phyloP scores from a whole-genome alignment of 2,329 filamentous ascomycete genomes.

The Claviceps sp. region DNA sequence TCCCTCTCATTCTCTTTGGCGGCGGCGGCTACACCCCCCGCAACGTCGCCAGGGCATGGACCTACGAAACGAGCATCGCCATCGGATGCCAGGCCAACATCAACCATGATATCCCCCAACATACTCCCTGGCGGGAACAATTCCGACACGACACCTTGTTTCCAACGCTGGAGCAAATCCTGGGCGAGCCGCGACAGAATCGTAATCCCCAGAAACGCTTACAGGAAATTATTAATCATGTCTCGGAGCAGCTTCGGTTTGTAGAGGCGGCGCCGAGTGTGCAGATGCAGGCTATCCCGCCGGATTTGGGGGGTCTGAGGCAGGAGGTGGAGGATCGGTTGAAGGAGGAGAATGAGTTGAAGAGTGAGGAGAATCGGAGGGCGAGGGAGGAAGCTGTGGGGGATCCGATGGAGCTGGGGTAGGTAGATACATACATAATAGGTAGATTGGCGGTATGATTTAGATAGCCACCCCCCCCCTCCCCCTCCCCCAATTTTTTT shows the following conservation, averaged over 20 bases:
- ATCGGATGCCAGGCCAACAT: conserved; percentile 62
- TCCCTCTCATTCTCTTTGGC: conserved; percentile 82
- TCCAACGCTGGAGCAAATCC: conserved; percentile 63
- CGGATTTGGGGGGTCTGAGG: conserved; percentile 55
- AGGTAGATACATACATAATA: too few relatives aligned
- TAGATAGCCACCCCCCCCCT: background rate
- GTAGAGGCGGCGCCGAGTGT: conserved; percentile 77
- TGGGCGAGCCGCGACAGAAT: conserved; percentile 59
- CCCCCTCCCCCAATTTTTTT: too few relatives aligned
- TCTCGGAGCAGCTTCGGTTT: conserved; percentile 77
- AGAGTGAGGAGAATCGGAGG: conserved; percentile 38
- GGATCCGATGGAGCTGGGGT: conserved; percentile 34
- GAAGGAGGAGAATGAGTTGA: conserved; percentile 50
- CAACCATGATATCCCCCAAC: conserved; percentile 56
- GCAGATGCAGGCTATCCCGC: conserved; percentile 68
- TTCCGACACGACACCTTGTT: conserved; percentile 84
- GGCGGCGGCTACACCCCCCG: conserved; percentile 93
- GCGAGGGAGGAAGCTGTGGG: conserved; percentile 45
- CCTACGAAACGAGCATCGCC: conserved; percentile 87
- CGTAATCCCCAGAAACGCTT: conserved; percentile 67
- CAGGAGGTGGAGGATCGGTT: conserved; percentile 56
- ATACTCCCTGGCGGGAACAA: conserved; percentile 76
- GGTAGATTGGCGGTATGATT: too few relatives aligned
- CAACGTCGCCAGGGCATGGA: conserved; percentile 94
- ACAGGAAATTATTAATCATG: conserved; percentile 59